Percentiles rank a stretch among this genome's conserved stretches.
Evolutionary conservation across 768 basidiomycete species (phyloP).

Genomic region (Hygrophoropsis aurantiaca): DNA sequence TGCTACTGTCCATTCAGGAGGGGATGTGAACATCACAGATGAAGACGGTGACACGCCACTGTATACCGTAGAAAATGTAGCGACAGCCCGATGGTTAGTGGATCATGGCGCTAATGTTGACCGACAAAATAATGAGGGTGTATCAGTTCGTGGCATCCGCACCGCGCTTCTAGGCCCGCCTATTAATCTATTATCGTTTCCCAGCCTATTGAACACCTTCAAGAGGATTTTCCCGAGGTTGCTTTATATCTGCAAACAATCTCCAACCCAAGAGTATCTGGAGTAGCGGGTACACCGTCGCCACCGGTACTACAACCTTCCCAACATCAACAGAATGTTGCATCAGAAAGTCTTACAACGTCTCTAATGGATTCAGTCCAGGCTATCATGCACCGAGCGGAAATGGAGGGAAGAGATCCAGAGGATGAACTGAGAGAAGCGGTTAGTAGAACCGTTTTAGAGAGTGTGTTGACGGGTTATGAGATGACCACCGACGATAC

Average conservation of each 20-base stretch:
- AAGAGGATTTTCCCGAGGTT: conserved; percentile 70
- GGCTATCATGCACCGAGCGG: conserved; percentile 63
- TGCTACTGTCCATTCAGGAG: conserved; percentile 46
- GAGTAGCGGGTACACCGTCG: background rate
- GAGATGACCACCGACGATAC: conserved; percentile 38
- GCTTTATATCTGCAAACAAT: conserved; percentile 57
- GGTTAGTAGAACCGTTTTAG: conserved; percentile 63
- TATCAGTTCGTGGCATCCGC: conserved; percentile 57
- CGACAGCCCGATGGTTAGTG: conserved; percentile 77
- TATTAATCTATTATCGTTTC: conserved; percentile 9
- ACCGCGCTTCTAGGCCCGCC: conserved; percentile 1
- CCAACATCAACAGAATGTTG: conserved; percentile 65
- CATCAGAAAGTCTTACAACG: conserved; percentile 69
- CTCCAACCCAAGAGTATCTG: conserved; percentile 18
- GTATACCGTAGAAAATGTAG: conserved; percentile 82
- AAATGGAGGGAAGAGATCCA: conserved; percentile 59
- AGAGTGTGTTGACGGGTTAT: conserved; percentile 64
- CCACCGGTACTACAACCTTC: conserved; percentile 41
- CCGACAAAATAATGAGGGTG: conserved; percentile 65
- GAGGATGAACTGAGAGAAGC: conserved; percentile 63
- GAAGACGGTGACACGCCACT: conserved; percentile 89
- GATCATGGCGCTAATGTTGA: conserved; percentile 70
- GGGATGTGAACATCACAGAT: conserved; percentile 84
- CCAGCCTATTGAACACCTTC: conserved; percentile 70
- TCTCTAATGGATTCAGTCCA: conserved; percentile 64